Evolutionary conservation across 1,139 yeast species (phyloP), one percentile per base, ranked within the genome.

Genomic region (Candida sp.): DNA sequence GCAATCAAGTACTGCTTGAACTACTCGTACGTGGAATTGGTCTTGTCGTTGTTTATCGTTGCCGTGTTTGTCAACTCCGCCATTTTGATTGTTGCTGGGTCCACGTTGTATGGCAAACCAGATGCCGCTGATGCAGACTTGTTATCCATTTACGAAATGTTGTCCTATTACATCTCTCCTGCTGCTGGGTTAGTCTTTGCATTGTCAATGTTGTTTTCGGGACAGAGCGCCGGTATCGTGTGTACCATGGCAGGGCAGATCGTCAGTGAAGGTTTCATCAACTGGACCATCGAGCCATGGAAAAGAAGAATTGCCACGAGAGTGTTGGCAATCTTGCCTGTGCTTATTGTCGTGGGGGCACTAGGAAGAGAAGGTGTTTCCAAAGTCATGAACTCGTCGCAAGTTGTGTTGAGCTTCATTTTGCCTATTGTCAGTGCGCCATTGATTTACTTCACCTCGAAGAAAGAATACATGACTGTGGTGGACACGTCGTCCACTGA

Each of bases 181-280:
- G 78, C 84, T 25, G 93, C 92, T 0, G 96, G 94, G 5, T 71
- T 87, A 2, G 75, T 88, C 1, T 88, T 88, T 70, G 91, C 90
- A 8, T 71, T 88, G 50, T 91, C 93, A 0, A 78, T 88, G 77
- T 69, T 88, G 45, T 87, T 87, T 58, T 85, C 92, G 3, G 93
- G 94, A 17, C 90, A 88, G 61, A 85, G 90, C 58, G 94, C 94
- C 1, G 94, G 94, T 30, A 85, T 88, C 23, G 91, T 88, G 2
- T 88, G 94, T 66, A 88, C 96, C 1, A 79, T 88, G 78, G 86
- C 93, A 1, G 94, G 94, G 2, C 93, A 88, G 67, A 85, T 88
- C 66, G 88, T 88, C 8, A 84, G 90, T 50, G 96, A 88, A 65
- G 96, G 96, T 0, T 88, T 88, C 61, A 71, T 88, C 44, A 82